Percentiles rank a stretch among this genome's conserved stretches.
These are phyloP conservation scores for Xylariaceae sp. DNA, from an alignment of 2,329 filamentous ascomycete species.

Conservation along the genomic window DNA sequence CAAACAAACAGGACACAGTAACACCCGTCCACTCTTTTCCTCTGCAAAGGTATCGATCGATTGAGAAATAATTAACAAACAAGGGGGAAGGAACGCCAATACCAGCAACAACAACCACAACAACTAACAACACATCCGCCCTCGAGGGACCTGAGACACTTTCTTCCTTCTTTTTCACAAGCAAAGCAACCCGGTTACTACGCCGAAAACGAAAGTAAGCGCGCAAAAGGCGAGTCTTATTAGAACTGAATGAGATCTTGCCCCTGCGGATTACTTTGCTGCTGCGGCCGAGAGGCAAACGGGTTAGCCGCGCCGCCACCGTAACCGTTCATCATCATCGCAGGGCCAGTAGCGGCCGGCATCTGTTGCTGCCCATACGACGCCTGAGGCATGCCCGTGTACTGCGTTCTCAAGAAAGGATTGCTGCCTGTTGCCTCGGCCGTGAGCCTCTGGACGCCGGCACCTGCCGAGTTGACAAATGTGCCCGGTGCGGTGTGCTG, in stretches of 20 bases:
- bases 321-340: slow-evolving; percentile 50
- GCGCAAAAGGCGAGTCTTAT: slow-evolving; percentile 10
- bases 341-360: slow-evolving; percentile 52
- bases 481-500: slow-evolving; percentile 95
- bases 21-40: too few species aligned
- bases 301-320: slow-evolving; percentile 47
- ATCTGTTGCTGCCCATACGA: slow-evolving; percentile 48
- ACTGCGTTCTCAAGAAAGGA: slow-evolving; percentile 81
- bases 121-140: too few species aligned
- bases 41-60: too few species aligned
- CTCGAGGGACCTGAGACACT: too few species aligned
- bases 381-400: slow-evolving; percentile 66
- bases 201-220: too few species aligned
- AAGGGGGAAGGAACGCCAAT: too few species aligned
- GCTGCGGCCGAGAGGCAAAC: slow-evolving; percentile 50
- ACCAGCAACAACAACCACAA: too few species aligned
- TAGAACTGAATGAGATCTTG: slow-evolving; percentile 62
- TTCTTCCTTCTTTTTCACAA: too few species aligned
- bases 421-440: slow-evolving; percentile 75
- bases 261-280: slow-evolving; percentile 39
- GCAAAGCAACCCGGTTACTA: too few species aligned
- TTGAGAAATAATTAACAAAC: too few species aligned
- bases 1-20: too few species aligned
- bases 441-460: slow-evolving; percentile 66
- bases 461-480: slow-evolving; percentile 91